Evolutionary conservation across 2,329 filamentous ascomycete genomes (phyloP).

Genomic region (Trichoderma simmonsii): DNA sequence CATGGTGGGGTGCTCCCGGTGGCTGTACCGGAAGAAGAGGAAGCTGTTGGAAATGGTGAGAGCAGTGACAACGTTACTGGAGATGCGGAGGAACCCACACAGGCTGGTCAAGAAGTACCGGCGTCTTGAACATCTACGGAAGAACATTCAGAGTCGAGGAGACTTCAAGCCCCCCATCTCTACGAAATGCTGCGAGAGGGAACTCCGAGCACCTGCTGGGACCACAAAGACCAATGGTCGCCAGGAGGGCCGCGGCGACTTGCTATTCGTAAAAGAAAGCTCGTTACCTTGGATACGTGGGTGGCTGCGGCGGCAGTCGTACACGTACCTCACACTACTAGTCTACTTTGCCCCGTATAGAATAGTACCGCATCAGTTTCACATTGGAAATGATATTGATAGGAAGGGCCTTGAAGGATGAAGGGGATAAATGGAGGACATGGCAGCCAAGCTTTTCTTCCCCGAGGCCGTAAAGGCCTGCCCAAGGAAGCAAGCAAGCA

Average conservation of each 20-base stretch:
- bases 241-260: slow-evolving; percentile 10
- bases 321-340: slow-evolving; percentile 13
- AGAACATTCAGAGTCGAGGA: not conserved
- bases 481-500: not conserved
- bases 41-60: slow-evolving; percentile 8
- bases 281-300: slow-evolving; percentile 2
- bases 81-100: not conserved
- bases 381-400: slow-evolving; percentile 6
- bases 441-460: not conserved
- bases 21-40: slow-evolving; percentile 21
- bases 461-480: not conserved
- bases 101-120: slow-evolving; percentile 17
- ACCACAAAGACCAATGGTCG: slow-evolving; percentile 15
- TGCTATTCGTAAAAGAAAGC: slow-evolving; percentile 8
- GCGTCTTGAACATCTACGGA: slow-evolving; percentile 20
- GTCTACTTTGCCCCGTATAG: slow-evolving; percentile 11
- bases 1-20: slow-evolving; percentile 25
- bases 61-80: not conserved
- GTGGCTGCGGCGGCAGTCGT: slow-evolving; percentile 3
- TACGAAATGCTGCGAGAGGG: slow-evolving; percentile 21
- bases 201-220: slow-evolving; percentile 29
- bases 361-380: slow-evolving; percentile 13
- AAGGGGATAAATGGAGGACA: not conserved
- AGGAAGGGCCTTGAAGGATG: not conserved
- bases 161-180: not conserved